Conservation (phyloP, 2,329 filamentous ascomycete species). For the Fusarium begoniae region DNA sequence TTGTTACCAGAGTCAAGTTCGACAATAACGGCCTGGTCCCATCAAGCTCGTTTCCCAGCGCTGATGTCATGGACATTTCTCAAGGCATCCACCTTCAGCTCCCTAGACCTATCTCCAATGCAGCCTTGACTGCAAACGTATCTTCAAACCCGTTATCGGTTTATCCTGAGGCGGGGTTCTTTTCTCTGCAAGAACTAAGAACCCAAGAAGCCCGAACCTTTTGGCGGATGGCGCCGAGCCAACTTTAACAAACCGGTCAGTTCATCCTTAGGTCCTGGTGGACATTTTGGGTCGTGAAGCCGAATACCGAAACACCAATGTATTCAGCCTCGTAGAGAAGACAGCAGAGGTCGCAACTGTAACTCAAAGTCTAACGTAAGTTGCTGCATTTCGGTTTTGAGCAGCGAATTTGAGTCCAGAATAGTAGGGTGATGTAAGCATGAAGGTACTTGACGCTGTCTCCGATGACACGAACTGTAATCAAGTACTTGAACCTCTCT, state of each 20-base stretch:
- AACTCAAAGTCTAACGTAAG: constrained; percentile 6
- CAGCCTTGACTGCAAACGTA: constrained; percentile 18
- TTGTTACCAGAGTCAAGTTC: not conserved
- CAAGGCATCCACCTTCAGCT: constrained; percentile 13
- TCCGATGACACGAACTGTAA: constrained; percentile 1
- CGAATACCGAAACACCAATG: constrained; percentile 11
- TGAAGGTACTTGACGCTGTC: not conserved
- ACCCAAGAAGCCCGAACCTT: not conserved
- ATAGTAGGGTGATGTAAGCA: constrained; percentile 34
- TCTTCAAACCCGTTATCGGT: constrained; percentile 19
- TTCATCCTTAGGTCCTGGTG: not conserved
- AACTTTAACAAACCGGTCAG: constrained; percentile 10
- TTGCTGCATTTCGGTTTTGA: not conserved
- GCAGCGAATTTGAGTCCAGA: constrained; percentile 3
- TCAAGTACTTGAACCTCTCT: constrained; percentile 5
- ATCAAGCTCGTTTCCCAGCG: not conserved
- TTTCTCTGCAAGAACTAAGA: constrained; percentile 1
- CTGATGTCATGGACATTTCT: constrained; percentile 23
- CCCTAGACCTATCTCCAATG: constrained; percentile 12
- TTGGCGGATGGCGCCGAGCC: constrained; percentile 24
- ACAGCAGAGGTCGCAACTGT: not conserved
- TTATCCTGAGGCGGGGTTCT: constrained; percentile 23
- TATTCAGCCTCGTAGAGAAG: constrained; percentile 1
- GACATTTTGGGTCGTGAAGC: not conserved
- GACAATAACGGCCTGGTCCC: constrained; percentile 3